Evolutionary conservation across 345 rosid species (phyloP), one percentile per base, ranked within the genome.

Genomic region (Excoecaria cochinchinensis): DNA sequence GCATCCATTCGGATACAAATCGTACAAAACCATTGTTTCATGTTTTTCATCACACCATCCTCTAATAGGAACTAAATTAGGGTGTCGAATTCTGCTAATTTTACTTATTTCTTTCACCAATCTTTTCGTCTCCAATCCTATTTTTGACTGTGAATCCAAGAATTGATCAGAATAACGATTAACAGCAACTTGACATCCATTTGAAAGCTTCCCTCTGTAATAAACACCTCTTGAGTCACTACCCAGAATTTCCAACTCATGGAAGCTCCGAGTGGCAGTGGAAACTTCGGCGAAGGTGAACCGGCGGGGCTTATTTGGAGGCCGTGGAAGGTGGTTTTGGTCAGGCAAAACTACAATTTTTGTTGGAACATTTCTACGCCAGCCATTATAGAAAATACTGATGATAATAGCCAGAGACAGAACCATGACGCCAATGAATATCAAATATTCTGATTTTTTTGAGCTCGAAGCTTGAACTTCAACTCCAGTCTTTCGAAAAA

Each of bases 21-120:
- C 87, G 19, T 84, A 84, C 9, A 88, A 78, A 1, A 81, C 86
- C 79, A 82, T 83, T 5, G 75, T 64, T 74, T 88, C 85, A 24
- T 69, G 82, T 36, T 79, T 80, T 5, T 80, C 87, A 15, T 76
- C 80, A 47, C 87, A 86, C 88, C 89, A 86, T 31, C 91, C 89
- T 80, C 85, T 77, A 56, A 84, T 64, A 0, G 86, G 88, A 40
- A 80, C 84, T 69, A 86, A 52, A 65, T 84, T 84, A 0, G 84
- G 89, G 75, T 88, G 88, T 31, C 86, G 91, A 55, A 84, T 67
- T 17, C 73, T 77, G 70, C 84, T 84, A 13, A 86, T 81, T 38
- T 81, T 71, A 17, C 66, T 74, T 17, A 85, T 88, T 67, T 84
- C 86, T 64, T 88, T 84, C 24, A 86, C 50, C 53, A 88, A 22